Base-by-base conservation (phyloP, 2,329 filamentous ascomycete genomes). In the Neonectria magnoliae region DNA sequence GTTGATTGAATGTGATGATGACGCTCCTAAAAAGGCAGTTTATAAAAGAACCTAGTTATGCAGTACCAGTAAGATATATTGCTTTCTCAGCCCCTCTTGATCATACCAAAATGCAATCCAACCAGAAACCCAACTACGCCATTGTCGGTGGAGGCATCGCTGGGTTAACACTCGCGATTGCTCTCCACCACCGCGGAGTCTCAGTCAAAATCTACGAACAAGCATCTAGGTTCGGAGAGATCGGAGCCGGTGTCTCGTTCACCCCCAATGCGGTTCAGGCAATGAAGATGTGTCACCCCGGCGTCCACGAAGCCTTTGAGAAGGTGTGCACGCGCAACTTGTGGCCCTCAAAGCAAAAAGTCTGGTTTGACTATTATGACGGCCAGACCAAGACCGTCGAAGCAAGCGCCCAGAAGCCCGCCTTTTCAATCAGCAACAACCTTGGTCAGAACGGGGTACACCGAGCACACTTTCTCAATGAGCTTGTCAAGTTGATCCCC, bases 101-200 rank as follows among this genome's bases (percentile, higher is more conserved):
- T 41, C 33, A 55, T 33, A 31, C 25, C 41, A 53, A 45, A 14
- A 62, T 62, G 60, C 48, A 20, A 41, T 45, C 52, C 25, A 16
- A 51, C 44, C 31, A 64, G 60, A 71, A 67, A 38, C 60, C 72
- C 45, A 62, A 71, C 13, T 68, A 86, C 45, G 84, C 83, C 56
- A 81, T 87, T 20, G 73, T 87, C 14, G 88, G 80, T 67, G 86
- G 77, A 58, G 88, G 80, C 70, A 87, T 82, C 63, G 85, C 81
- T 3, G 85, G 85, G 8, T 71, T 86, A 10, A 79, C 81, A 16
- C 78, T 87, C 1, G 83, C 83, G 1, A 76, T 85, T 0, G 84
- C 79, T 14, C 79, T 87, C 0, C 76, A 81, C 44, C 76, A 76
- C 2, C 82, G 83, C 38, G 73, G 74, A 2, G 71, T 86, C 16